These are phyloP conservation scores for Chloropicon primus DNA, from an alignment of 139 green algal species.

Conservation along the genomic window DNA sequence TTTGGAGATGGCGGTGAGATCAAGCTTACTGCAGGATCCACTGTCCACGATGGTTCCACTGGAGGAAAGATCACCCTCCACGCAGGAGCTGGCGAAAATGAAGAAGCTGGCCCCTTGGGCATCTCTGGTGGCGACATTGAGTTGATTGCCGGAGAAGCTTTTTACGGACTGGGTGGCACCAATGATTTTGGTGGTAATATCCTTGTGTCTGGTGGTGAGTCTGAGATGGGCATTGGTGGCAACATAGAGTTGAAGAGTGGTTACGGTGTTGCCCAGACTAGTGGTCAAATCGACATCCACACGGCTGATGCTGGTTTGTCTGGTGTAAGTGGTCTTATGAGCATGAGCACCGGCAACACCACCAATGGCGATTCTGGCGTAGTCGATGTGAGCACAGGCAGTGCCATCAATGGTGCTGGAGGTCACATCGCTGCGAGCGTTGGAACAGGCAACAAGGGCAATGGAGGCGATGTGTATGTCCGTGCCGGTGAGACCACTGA, in stretches of 20 bases:
- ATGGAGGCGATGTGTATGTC: slow-evolving; percentile 9
- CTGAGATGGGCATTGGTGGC: too few relatives aligned
- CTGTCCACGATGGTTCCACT: neutral
- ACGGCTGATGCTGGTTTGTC: neutral
- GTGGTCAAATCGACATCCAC: neutral
- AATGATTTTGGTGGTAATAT: too few relatives aligned
- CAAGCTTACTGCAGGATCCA: neutral
- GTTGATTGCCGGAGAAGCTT: too few relatives aligned
- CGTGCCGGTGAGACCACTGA: neutral
- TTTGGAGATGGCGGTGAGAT: neutral
- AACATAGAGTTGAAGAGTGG: too few relatives aligned
- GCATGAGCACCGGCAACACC: neutral
- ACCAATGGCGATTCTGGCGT: neutral
- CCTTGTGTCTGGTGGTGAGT: too few relatives aligned
- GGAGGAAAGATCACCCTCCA: neutral
- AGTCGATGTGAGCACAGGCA: neutral
- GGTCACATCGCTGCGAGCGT: neutral
- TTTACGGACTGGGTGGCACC: too few relatives aligned
- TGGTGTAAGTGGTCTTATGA: slow-evolving; percentile 4
- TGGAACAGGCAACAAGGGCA: neutral
- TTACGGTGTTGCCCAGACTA: too few relatives aligned
- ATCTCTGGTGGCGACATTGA: too few relatives aligned
- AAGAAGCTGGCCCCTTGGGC: too few relatives aligned
- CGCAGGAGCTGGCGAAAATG: too few relatives aligned
- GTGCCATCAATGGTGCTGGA: neutral